Base-by-base conservation (phyloP, 1,139 yeast species). In the Lodderomyces pseudojiufengensis region DNA sequence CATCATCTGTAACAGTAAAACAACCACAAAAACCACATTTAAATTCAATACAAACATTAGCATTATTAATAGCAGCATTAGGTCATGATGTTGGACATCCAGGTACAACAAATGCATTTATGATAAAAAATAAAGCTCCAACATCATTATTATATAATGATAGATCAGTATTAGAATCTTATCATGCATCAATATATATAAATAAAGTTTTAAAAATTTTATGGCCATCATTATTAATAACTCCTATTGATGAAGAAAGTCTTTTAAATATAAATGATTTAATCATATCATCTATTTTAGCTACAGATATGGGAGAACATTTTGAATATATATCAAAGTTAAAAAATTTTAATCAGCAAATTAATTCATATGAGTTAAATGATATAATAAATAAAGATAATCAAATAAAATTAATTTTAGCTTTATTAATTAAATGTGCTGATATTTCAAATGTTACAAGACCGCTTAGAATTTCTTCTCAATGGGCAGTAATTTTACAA, bases 71-170 rank as follows among this genome's bases (percentile, higher is more conserved):
- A 16, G 86, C 96, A 1, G 95, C 96, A 1, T 64, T 90, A 33
- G 97, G 98, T 32, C 98, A 92, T 59, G 98, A 92, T 59, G 80
- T 86, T 23, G 95, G 96, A 14, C 98, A 92, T 57, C 97, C 98
- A 0, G 98, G 97, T 1, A 80, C 88, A 13, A 87, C 95, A 9
- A 87, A 88, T 57, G 78, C 79, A 30, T 80, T 87, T 46, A 63
- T 90, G 60, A 68, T 73, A 23, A 66, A 74, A 41, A 59, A 77
- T 48, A 59, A 72, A n/a, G 74, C 95, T 0, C 88, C 90, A 7
- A 66, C 86, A 18, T 77, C 94, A 2, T 57, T 60, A 37, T 53
- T 76, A 12, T 87, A 78, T 60, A 69, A 78, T 40, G 80, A 79
- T 45, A 63, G 77, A 40, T 81, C 92, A 9, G 84, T 85, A 1